phyloP scores from a whole-genome alignment of 2,329 filamentous ascomycete species.

The Dryadomyces quercus-mongolicae region DNA sequence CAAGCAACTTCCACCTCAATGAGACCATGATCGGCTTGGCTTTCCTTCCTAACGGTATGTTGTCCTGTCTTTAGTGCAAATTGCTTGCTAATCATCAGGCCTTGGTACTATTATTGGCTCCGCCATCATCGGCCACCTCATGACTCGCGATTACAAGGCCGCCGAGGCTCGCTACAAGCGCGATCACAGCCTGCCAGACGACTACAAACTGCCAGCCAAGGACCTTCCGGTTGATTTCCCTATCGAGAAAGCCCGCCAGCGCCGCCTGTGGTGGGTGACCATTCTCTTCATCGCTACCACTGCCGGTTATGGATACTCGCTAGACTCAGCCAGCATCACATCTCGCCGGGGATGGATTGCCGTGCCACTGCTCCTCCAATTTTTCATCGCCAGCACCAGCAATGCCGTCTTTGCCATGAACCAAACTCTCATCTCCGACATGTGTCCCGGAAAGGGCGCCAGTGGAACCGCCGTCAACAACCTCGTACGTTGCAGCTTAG shows the following conservation, averaged over 20 bases:
- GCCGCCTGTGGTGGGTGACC: not conserved
- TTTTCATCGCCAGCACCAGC: not conserved
- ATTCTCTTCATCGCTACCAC: not conserved
- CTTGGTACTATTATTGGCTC: constrained; percentile 1
- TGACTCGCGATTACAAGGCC: not conserved
- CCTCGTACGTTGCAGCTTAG: not conserved
- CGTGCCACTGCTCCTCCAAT: constrained; percentile 1
- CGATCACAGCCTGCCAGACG: not conserved
- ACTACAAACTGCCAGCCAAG: not conserved
- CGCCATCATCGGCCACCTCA: not conserved
- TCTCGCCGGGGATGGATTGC: not conserved
- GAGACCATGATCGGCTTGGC: not conserved
- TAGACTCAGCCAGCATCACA: not conserved
- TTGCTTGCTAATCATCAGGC: not conserved
- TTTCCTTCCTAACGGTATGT: constrained; percentile 1
- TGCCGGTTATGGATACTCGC: not conserved
- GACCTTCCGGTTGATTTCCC: constrained; percentile 1
- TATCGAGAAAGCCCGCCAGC: constrained; percentile 1
- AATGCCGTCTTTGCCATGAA: constrained; percentile 4
- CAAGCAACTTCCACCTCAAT: not conserved
- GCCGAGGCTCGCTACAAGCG: not conserved
- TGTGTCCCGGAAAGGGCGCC: constrained; percentile 2
- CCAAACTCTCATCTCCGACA: constrained; percentile 2
- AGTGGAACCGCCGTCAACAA: constrained; percentile 1
- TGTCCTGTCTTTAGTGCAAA: no score